A percentile compares a stretch with the other conserved stretches of the same genome.
These are phyloP conservation scores for Arachis monticola DNA, from an alignment of 331 rosid species.

Conservation along the genomic window DNA sequence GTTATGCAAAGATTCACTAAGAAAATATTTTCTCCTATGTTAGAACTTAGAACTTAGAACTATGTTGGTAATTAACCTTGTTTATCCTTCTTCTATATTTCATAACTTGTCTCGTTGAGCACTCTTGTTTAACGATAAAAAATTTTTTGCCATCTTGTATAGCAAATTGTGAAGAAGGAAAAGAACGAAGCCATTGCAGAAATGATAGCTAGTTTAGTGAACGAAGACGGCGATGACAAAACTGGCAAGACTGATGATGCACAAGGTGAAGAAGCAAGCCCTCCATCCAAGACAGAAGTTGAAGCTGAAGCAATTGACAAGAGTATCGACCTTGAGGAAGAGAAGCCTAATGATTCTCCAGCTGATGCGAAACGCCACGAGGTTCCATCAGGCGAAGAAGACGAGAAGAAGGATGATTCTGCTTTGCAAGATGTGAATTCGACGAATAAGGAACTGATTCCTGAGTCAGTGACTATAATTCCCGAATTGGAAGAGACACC, in stretches of 20 bases:
- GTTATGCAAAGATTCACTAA: conserved; percentile 12
- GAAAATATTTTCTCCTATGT: conserved; percentile 1
- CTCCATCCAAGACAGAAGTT: conserved; percentile 40
- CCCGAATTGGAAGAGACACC: conserved; percentile 35
- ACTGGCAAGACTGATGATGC: conserved; percentile 44
- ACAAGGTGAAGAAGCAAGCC: conserved; percentile 25
- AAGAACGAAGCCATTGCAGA: conserved; percentile 53
- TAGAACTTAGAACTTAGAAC: no score
- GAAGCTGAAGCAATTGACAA: conserved; percentile 34
- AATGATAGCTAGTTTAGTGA: conserved; percentile 36
- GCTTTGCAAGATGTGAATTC: conserved; percentile 38
- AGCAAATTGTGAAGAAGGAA: conserved; percentile 62
- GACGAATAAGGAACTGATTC: conserved; percentile 32
- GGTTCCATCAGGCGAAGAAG: conserved; percentile 1
- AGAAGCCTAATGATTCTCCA: conserved; percentile 18
- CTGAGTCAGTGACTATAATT: conserved; percentile 36
- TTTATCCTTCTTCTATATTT: no score
- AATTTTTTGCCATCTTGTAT: conserved; percentile 13
- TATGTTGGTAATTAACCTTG: background rate
- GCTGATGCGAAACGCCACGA: background rate
- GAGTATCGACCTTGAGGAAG: conserved; percentile 43
- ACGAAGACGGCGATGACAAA: conserved; percentile 49
- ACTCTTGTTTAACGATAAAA: background rate
- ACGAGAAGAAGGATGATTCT: conserved; percentile 44
- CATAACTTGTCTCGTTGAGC: no score